Percentiles rank a stretch among this genome's conserved stretches.
Conservation (phyloP, 306 rosid genomes). For the Lotus japonicus region DNA sequence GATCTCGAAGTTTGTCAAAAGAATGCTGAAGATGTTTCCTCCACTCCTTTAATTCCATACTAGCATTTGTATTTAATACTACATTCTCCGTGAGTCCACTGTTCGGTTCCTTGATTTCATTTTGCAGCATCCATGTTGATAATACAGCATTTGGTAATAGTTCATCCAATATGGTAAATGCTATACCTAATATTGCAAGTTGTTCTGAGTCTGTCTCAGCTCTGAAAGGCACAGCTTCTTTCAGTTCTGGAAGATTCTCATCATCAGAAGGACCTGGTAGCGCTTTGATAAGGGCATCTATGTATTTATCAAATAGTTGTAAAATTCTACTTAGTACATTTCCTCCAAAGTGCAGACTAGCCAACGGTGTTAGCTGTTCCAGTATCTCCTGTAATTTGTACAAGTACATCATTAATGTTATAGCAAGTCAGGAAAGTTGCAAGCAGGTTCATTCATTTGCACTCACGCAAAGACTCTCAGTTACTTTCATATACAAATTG, state of each 20-base stretch:
- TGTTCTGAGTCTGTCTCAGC: slow-evolving; percentile 96
- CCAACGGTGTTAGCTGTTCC: slow-evolving; percentile 75
- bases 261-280: slow-evolving; percentile 90
- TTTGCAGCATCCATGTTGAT: slow-evolving; percentile 58
- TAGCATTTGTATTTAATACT: slow-evolving; percentile 42
- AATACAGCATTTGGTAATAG: slow-evolving; percentile 72
- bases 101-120: slow-evolving; percentile 46
- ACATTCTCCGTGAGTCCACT: slow-evolving; percentile 41
- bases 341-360: slow-evolving; percentile 76
- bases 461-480: background rate
- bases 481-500: background rate
- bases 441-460: slow-evolving; percentile 6
- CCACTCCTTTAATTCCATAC: slow-evolving; percentile 83
- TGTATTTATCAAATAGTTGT: slow-evolving; percentile 77
- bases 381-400: slow-evolving; percentile 68
- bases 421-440: slow-evolving; percentile 4
- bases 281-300: slow-evolving; percentile 79
- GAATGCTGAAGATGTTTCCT: slow-evolving; percentile 86
- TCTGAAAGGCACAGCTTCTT: slow-evolving; percentile 63
- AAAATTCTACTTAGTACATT: slow-evolving; percentile 58
- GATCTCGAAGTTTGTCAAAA: slow-evolving; percentile 94
- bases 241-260: slow-evolving; percentile 73
- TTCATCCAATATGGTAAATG: slow-evolving; percentile 83
- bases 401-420: slow-evolving; percentile 9
- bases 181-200: slow-evolving; percentile 81